Percentiles rank a stretch among this genome's conserved stretches.
Evolutionary conservation across 768 basidiomycete species (phyloP).

Genomic region (Phlebiopsis flavidoalba): DNA sequence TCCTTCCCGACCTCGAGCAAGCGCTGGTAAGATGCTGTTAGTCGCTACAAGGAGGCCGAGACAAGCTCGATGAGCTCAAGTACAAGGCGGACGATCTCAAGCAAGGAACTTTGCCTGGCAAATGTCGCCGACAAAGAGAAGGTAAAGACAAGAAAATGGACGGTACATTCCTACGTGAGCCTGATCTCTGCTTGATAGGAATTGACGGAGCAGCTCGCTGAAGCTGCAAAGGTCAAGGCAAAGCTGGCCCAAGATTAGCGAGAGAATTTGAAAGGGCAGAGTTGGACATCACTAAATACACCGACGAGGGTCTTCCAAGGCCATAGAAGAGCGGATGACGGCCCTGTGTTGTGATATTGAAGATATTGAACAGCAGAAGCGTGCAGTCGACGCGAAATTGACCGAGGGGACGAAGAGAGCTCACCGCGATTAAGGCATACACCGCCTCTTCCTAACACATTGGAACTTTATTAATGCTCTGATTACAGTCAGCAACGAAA

Average conservation of each 20-base stretch:
- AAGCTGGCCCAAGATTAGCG: slow-evolving; percentile 37
- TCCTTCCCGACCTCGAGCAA: slow-evolving; percentile 68
- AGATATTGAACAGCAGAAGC: slow-evolving; percentile 21
- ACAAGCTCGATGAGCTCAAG: slow-evolving; percentile 65
- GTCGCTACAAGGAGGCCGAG: slow-evolving; percentile 65
- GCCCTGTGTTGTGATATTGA: slow-evolving; percentile 44
- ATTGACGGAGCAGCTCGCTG: slow-evolving; percentile 36
- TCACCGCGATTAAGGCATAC: slow-evolving; percentile 38
- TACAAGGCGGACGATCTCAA: no score
- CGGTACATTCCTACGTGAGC: neutral
- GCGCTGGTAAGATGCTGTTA: slow-evolving; percentile 49
- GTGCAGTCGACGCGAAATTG: neutral
- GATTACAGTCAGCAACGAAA: slow-evolving; percentile 44
- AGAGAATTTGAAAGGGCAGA: slow-evolving; percentile 33
- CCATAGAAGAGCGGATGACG: slow-evolving; percentile 33
- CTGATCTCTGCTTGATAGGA: slow-evolving; percentile 35
- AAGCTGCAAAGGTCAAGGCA: slow-evolving; percentile 33
- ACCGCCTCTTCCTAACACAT: no score
- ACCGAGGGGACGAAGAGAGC: neutral
- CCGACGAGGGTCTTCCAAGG: slow-evolving; percentile 28
- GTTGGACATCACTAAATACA: slow-evolving; percentile 22
- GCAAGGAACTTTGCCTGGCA: slow-evolving; percentile 86
- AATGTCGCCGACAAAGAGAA: slow-evolving; percentile 69
- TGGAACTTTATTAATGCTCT: neutral
- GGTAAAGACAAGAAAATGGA: slow-evolving; percentile 32